Evolutionary conservation across 331 rosid genomes (phyloP).

Genomic region (Prunus yedoensis): DNA sequence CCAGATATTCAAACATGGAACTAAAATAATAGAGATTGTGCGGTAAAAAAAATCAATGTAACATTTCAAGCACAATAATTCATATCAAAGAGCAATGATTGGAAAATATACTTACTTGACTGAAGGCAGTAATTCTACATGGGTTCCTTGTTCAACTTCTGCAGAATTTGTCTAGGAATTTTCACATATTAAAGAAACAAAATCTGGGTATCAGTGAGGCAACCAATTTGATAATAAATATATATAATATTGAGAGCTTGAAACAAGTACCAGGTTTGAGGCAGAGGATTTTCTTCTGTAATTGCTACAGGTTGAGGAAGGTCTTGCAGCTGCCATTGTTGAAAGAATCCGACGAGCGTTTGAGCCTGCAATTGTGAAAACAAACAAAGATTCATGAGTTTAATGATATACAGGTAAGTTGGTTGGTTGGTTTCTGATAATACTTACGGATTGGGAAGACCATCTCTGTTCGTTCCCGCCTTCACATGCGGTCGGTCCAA

Average conservation of each 20-base stretch:
- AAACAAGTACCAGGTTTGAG: constrained; percentile 44
- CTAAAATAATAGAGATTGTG: no score
- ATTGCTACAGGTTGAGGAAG: constrained; percentile 14
- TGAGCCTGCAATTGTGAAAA: constrained; percentile 42
- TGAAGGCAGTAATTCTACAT: constrained; percentile 32
- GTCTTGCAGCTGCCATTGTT: constrained; percentile 35
- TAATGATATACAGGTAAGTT: neutral
- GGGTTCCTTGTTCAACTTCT: constrained; percentile 28
- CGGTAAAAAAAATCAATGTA: no score
- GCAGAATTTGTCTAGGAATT: constrained; percentile 32
- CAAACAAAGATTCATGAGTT: neutral
- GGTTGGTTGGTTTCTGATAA: neutral
- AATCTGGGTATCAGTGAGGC: neutral
- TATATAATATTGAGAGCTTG: neutral
- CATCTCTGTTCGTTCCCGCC: constrained; percentile 38
- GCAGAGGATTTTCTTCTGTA: constrained; percentile 14
- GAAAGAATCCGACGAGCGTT: constrained; percentile 42
- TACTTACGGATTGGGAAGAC: constrained; percentile 57
- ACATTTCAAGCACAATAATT: no score
- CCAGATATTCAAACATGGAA: no score
- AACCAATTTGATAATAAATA: neutral
- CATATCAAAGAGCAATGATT: neutral
- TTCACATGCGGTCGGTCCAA: constrained; percentile 15
- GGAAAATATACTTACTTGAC: constrained; percentile 42
- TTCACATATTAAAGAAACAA: neutral